Conservation (phyloP, 2,329 filamentous ascomycete species). For the Pseudomassariella vexata region DNA sequence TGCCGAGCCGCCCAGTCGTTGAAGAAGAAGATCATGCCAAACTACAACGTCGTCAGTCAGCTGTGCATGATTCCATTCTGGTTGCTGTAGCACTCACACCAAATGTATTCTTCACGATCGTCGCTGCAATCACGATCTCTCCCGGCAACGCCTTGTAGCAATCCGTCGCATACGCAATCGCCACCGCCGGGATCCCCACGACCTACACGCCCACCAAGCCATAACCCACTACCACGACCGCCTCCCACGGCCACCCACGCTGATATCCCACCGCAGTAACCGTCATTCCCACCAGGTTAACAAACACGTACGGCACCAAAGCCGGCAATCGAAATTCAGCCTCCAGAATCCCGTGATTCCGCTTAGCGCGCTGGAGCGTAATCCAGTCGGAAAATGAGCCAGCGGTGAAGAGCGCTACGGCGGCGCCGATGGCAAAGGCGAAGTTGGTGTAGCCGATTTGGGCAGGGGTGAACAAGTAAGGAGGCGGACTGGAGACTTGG, state of each 20-base stretch:
- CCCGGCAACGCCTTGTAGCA: conserved; percentile 58
- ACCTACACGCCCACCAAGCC: conserved; percentile 22
- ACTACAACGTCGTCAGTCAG: conserved; percentile 11
- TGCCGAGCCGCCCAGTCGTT: conserved; percentile 19
- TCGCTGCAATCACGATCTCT: conserved; percentile 54
- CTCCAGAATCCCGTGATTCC: conserved; percentile 37
- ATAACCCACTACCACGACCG: conserved; percentile 40
- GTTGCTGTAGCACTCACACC: conserved; percentile 23
- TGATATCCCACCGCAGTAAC: conserved; percentile 41
- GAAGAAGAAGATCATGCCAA: conserved; percentile 24
- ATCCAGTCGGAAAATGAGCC: conserved; percentile 38
- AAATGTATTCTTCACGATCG: conserved; percentile 54
- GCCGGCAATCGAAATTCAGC: conserved; percentile 38
- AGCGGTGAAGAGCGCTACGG: conserved; percentile 30
- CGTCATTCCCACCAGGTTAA: conserved; percentile 36
- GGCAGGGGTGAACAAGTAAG: conserved; percentile 36
- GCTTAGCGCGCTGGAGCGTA: conserved; percentile 27
- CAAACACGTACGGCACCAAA: conserved; percentile 33
- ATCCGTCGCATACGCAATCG: conserved; percentile 52
- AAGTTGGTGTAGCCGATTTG: conserved; percentile 44
- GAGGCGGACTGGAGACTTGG: conserved; percentile 34
- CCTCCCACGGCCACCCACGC: conserved; percentile 37
- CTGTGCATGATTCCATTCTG: neutral
- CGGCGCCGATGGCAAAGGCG: conserved; percentile 33
- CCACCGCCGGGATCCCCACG: conserved; percentile 51